Evolutionary conservation across 1,139 yeast genomes (phyloP), one percentile per base, ranked within the genome.

Genomic region (Pneumocystis murina): DNA sequence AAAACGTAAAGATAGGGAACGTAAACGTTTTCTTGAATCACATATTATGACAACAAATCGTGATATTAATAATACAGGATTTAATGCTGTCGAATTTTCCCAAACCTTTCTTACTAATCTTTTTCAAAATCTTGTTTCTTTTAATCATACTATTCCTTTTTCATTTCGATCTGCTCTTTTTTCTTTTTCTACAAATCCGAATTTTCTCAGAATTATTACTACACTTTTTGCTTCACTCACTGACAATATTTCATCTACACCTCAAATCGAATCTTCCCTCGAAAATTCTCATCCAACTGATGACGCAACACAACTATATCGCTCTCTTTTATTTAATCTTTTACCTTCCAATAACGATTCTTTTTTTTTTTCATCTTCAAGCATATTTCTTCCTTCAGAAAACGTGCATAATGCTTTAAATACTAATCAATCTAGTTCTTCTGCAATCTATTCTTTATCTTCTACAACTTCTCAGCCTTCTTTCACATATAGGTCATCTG

Each of bases 1-100:
- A 66, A 83, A 84, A 71, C 77, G 95, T 65, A 69, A 63, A 30
- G 66, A 65, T 28, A 65, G 64, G 57, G 67, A 65, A 62, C 55
- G 55, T 12, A 48, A 48, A 20, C 55, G 55, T 14, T 48, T 30
- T 48, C 55, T 48, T 3, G 55, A 48, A 12, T 24, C 33, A 8
- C 20, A 8, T 24, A 48, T 10, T 5, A 24, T 12, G 14, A 7
- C 33, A 1, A 24, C 33, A 3, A 48, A 41, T 17, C 28, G 20
- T 20, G 10, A 41, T 41, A 17, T 41, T 17, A 10, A 6, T 17
- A 17, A 41, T 7, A 41, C n/a, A 17, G 55, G 33, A 12, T 48
- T 48, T 24, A 48, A 48, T 24, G 55, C 33, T 2, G 55, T 24
- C 14, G 55, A 48, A 12, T 48, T 48, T 24, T 48, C 55, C 1